Evolutionary conservation across 2,329 filamentous ascomycete genomes (phyloP), one percentile per base, ranked within the genome.

Genomic region (Grosmannia clavigera): DNA sequence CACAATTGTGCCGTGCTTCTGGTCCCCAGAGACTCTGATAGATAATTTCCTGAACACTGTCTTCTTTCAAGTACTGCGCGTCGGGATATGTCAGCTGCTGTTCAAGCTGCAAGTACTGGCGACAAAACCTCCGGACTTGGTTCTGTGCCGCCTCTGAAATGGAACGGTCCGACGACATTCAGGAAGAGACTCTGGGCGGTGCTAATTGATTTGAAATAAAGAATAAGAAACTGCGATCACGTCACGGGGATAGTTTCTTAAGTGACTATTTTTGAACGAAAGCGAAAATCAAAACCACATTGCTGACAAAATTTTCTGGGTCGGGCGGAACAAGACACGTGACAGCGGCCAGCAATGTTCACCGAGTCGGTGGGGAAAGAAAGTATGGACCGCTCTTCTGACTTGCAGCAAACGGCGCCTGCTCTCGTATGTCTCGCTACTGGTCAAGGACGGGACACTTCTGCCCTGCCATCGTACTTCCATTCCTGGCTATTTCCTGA

Each of bases 71-170:
- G 64, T 82, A 73, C 70, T 96, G 92, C 3, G 86, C 81, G 3
- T 75, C 71, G 12, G 81, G 74, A 33, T 80, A 85, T 87, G 55
- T 81, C 78, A 43, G 92, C 75, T 9, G 77, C 70, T 0, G 76
- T 55, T 92, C 83, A 2, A 92, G 76, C 70, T 96, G 91, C 40
- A 92, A 79, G 68, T 90, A 95, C 69, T 96, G 91, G 63, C 81
- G 80, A 65, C 82, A 85, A 69, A 91, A 84, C 22, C 61, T 12
- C 12, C 19, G 51, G 40, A 57, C 43, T 35, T 57, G 55, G 5
- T 53, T 19, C 9, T 29, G 51, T 16, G 29, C 51, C 10, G 9
- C 29, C 3, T 33, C 22, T 25, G 48, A 9, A 12, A 51, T 48
- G 10, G 2, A 27, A 25, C 11, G 12, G 22, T 6, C 48, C 22